Evolutionary conservation across 768 basidiomycete genomes (phyloP), one percentile per base, ranked within the genome.

Genomic region (Aureoboletus auriporus): DNA sequence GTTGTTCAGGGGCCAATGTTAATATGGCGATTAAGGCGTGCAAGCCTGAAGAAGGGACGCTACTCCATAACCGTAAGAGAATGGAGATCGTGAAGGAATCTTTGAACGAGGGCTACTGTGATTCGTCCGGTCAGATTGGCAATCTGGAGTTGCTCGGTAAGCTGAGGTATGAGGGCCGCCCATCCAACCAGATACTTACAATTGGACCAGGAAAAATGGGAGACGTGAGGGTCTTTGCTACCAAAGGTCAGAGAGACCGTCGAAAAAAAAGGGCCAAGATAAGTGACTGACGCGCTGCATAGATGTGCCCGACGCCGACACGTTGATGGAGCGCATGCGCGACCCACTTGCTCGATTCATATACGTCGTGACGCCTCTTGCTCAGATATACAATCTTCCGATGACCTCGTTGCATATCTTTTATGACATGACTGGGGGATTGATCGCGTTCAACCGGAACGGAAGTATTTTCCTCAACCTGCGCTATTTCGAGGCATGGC

Each of bases 361-460:
- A 20, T 71, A 80, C 44, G 69, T 93, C 33, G 71, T 93, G 45
- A 67, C 69, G 0, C 81, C 83, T 0, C 74, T 97, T 16, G 76
- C 81, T 5, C 63, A 73, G 28, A 73, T 94, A 13, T 98, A 91
- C 65, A 75, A 76, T 54, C 77, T 97, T 31, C 83, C 91, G 1
- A 67, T 82, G 26, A 69, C 77, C 0, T 86, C 85, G 39, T 57
- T 96, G 49, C 90, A 95, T 57, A 77, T 99, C 6, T 98, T 98
- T 65, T 86, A 83, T 66, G 94, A 98, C 61, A 63, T 75, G 17
- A 69, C 72, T 5, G 94, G 95, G 1, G 84, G 83, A 2, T 69
- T 89, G 11, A 95, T 98, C 46, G 96, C 93, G 1, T 98, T 99
- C 74, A 99, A 97, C 64, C 75, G 93, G 26, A 82, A 82, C 41